Conservation (phyloP, 768 basidiomycete genomes). For the Mycena vitilis region DNA sequence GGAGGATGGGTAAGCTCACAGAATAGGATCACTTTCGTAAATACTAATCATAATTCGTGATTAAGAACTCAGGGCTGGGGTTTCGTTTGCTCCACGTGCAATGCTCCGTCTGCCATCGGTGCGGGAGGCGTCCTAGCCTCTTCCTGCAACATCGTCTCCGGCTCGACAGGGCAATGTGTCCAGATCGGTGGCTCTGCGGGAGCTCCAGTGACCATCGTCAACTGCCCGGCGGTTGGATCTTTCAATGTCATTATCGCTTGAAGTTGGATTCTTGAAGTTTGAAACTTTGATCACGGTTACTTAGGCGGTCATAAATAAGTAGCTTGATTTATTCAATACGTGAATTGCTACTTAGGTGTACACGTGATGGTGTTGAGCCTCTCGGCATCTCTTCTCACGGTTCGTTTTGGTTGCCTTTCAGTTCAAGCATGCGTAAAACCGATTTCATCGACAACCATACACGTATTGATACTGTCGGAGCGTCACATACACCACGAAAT, state of each 20-base stretch:
- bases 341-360: too few relatives aligned
- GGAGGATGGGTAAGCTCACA: constrained; percentile 17
- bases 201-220: constrained; percentile 9
- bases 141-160: background rate
- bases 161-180: constrained; percentile 17
- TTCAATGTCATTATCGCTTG: constrained; percentile 8
- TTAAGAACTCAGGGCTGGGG: constrained; percentile 22
- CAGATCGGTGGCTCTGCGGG: constrained; percentile 24
- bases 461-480: too few relatives aligned
- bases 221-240: constrained; percentile 13
- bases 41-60: background rate
- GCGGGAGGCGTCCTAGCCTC: background rate
- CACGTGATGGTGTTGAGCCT: too few relatives aligned
- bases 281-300: too few relatives aligned
- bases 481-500: background rate
- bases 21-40: background rate
- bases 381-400: too few relatives aligned
- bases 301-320: too few relatives aligned
- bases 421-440: too few relatives aligned
- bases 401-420: too few relatives aligned
- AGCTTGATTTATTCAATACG: too few relatives aligned
- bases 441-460: too few relatives aligned
- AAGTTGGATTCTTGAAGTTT: too few relatives aligned
- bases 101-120: background rate
- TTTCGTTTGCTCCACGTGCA: constrained; percentile 21